Evolutionary conservation across 2,329 filamentous ascomycete genomes (phyloP).

Genomic region (Chaetothyriales sp.): DNA sequence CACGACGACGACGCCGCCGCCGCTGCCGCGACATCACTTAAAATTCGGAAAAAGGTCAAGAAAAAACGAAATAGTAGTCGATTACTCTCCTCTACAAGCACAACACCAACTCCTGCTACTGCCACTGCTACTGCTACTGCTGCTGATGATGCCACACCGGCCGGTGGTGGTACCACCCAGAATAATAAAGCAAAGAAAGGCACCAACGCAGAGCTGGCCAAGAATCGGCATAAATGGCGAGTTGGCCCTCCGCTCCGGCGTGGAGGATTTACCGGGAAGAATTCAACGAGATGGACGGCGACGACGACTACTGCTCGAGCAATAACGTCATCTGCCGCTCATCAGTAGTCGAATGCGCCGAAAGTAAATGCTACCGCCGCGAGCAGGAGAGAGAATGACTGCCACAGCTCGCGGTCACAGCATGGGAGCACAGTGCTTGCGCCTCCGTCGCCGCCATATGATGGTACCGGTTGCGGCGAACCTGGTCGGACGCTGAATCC

Average conservation of each 20-base stretch:
- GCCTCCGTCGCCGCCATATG: too few relatives aligned
- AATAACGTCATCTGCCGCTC: too few relatives aligned
- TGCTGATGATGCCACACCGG: neutral
- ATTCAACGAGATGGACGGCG: neutral
- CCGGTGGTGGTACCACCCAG: neutral
- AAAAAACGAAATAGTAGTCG: neutral
- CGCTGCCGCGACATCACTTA: neutral
- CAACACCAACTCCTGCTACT: neutral
- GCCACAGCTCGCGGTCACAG: too few relatives aligned
- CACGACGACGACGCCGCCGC: too few relatives aligned
- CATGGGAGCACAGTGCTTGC: too few relatives aligned
- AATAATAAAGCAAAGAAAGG: neutral
- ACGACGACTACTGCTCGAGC: neutral
- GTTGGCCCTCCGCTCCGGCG: neutral
- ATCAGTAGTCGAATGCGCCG: neutral
- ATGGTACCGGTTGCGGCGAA: too few relatives aligned
- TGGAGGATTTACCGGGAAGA: neutral
- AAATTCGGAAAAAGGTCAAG: neutral
- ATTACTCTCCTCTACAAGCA: neutral
- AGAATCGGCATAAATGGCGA: neutral
- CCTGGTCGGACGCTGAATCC: neutral
- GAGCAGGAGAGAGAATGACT: neutral
- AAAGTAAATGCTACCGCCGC: neutral
- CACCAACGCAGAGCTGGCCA: neutral
- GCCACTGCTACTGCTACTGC: neutral